These are phyloP conservation scores for Steccherinum ochraceum DNA, from an alignment of 768 basidiomycete genomes.

Conservation along the genomic window DNA sequence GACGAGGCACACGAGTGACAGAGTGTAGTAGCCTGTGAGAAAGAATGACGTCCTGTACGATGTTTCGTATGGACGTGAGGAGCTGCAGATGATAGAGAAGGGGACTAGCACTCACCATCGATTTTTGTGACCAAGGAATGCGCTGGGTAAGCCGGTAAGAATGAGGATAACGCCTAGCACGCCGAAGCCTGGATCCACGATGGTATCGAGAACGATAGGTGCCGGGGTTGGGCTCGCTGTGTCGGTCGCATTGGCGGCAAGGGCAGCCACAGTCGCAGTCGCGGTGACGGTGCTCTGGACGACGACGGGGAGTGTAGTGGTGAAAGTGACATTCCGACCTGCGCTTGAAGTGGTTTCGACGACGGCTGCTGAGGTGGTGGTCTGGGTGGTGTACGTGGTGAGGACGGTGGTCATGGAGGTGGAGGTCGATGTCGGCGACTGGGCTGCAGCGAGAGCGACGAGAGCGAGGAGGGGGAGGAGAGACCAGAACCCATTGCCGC, in stretches of 20 bases:
- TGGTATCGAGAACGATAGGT: conserved; percentile 46
- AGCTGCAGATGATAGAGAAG: conserved; percentile 7
- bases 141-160: conserved; percentile 82
- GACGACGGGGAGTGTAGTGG: conserved; percentile 52
- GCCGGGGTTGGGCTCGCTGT: conserved; percentile 35
- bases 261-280: conserved; percentile 36
- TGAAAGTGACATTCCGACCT: conserved; percentile 33
- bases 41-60: conserved; percentile 82
- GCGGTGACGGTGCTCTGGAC: conserved; percentile 58
- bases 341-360: conserved; percentile 36
- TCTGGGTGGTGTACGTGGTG: conserved; percentile 45
- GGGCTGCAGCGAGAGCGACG: conserved; percentile 32
- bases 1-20: conserved; percentile 79
- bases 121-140: conserved; percentile 93
- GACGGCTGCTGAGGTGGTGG: conserved; percentile 34
- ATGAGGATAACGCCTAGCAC: conserved; percentile 86
- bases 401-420: conserved; percentile 19
- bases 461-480: conserved; percentile 19
- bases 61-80: conserved; percentile 9
- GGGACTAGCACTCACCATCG: conserved; percentile 59
- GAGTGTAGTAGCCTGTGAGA: conserved; percentile 85
- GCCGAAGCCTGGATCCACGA: conserved; percentile 82
- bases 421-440: conserved; percentile 24
- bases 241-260: conserved; percentile 35
- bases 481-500: conserved; percentile 11